phyloP scores from a whole-genome alignment of 2,329 filamentous ascomycete species.

The Fusarium anguioides region DNA sequence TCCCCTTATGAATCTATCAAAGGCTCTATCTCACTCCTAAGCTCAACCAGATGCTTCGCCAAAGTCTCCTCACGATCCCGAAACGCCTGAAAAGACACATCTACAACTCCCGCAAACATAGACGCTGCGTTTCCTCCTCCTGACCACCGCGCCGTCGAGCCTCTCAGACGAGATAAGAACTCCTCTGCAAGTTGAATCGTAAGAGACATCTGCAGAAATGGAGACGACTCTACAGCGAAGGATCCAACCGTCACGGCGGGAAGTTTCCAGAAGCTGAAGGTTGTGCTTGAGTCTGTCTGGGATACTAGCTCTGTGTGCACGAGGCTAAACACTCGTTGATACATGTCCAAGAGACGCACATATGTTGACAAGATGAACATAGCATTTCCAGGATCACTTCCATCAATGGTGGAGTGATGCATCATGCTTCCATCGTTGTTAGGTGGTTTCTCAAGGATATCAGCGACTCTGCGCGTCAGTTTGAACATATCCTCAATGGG shows the following conservation, averaged over 20 bases:
- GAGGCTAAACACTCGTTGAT: constrained; percentile 53
- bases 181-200: constrained; percentile 57
- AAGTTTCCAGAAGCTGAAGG: constrained; percentile 54
- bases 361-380: constrained; percentile 55
- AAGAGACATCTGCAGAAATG: constrained; percentile 56
- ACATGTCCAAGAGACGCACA: constrained; percentile 54
- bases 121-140: constrained; percentile 39
- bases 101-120: constrained; percentile 50
- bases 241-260: constrained; percentile 56
- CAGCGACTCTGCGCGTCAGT: constrained; percentile 52
- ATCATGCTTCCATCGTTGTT: constrained; percentile 14
- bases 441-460: constrained; percentile 48
- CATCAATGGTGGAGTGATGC: constrained; percentile 38
- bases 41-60: constrained; percentile 47
- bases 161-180: constrained; percentile 52
- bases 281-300: constrained; percentile 41
- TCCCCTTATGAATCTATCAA: constrained; percentile 44
- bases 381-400: constrained; percentile 51
- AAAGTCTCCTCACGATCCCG: constrained; percentile 51
- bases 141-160: constrained; percentile 47
- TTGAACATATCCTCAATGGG: constrained; percentile 57
- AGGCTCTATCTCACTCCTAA: constrained; percentile 50
- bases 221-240: constrained; percentile 54
- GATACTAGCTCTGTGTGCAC: constrained; percentile 49
- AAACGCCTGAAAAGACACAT: constrained; percentile 47